phyloP scores from a whole-genome alignment of 148 eudicot species.

The Heliosperma pusillum region DNA sequence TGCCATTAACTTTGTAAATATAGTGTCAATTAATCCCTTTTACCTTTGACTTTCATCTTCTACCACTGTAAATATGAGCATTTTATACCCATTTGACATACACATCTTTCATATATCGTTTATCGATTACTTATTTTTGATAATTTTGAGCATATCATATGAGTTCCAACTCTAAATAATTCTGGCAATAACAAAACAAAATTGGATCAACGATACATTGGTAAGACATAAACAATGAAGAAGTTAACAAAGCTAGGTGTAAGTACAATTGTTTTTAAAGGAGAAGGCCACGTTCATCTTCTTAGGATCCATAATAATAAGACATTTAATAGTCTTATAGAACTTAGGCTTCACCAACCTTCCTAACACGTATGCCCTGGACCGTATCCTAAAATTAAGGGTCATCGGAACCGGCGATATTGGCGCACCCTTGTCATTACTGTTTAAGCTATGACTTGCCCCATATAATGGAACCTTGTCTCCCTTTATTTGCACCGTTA shows the following conservation, averaged over 20 bases:
- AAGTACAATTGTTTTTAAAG: slow-evolving; percentile 52
- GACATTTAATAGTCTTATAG: slow-evolving; percentile 44
- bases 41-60: too few species aligned
- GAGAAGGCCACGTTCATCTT: slow-evolving; percentile 50
- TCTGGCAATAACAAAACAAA: neutral
- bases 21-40: too few species aligned
- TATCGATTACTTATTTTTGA: too few species aligned
- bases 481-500: slow-evolving; percentile 46
- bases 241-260: neutral
- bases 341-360: slow-evolving; percentile 79
- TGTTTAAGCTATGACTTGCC: slow-evolving; percentile 50
- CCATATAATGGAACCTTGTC: slow-evolving; percentile 63
- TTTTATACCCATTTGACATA: too few species aligned
- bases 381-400: slow-evolving; percentile 52
- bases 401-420: slow-evolving; percentile 46
- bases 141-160: too few species aligned
- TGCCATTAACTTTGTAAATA: too few species aligned
- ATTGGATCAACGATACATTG: neutral
- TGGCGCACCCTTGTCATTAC: slow-evolving; percentile 37
- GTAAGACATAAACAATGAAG: slow-evolving; percentile 4
- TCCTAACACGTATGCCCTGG: slow-evolving; percentile 77
- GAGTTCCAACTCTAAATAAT: too few species aligned
- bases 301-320: slow-evolving; percentile 54
- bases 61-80: too few species aligned
- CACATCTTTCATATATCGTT: too few species aligned